Base-by-base conservation (phyloP, 1,284 basidiomycete species). In the Sporisorium sorghi region DNA sequence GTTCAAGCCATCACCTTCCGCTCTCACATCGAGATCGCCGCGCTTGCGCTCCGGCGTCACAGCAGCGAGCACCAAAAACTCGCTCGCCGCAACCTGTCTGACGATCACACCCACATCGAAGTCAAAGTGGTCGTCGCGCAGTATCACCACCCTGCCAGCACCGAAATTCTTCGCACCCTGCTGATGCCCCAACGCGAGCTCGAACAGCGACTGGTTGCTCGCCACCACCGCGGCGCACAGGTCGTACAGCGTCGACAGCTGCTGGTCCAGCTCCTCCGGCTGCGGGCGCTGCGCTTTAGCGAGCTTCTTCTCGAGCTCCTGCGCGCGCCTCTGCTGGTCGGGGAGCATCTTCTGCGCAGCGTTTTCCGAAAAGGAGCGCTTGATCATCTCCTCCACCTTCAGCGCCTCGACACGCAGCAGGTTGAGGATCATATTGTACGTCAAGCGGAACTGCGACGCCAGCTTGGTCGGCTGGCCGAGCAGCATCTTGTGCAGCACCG, bases 391-490 rank as follows among this genome's bases (percentile, higher is more conserved):
- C 83, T 99, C 97, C 9, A 99, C 97, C 72, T 91, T 89, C 35
- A 99, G 88, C 2, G 97, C 94, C 83, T 99, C 97, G 9, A 99
- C 96, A 30, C 97, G 91, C 17, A 99, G 88, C 43, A 99, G 86
- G 83, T 99, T 99, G 65, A 99, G 87, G 68, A 99, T 98, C 97
- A 99, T 99, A 84, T 97, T 98, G 86, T 99, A 99, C 1, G 97
- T 99, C 72, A 99, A 87, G 52, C 97, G 89, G 88, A 99, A 99
- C 83, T 99, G 97, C 2, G 95, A 98, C 50, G 91, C 89, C n/a
- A 99, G 88, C 83, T 95, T 94, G 53, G 91, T 92, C 1, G 97
- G 93, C 54, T 88, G 90, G 15, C 97, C 97, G 17, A 97, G 90
- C 83, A 99, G 93, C 95, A 98, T 98, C 40, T 89, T 91, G 52